Evolutionary conservation across 2,329 filamentous ascomycete genomes (phyloP), one percentile per base, ranked within the genome.

Genomic region (Scopulariopsis brevicaulis): DNA sequence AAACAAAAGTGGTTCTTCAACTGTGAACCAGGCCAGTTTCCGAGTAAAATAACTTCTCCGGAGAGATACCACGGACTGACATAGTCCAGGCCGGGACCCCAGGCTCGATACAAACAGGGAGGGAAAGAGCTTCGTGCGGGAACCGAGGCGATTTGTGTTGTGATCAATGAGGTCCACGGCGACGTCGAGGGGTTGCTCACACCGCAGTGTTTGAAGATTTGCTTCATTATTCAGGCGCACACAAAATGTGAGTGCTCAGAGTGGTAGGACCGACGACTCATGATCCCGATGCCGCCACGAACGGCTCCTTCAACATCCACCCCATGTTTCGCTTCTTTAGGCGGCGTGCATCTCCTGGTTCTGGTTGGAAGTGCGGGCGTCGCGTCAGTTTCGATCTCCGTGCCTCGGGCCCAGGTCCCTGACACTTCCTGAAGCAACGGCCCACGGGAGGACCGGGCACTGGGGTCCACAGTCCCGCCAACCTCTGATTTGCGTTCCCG

Each of bases 361-460:
- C 15, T 58, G 50, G 50, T 50, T 20, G 50, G 28, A 28, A 53
- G 56, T 58, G 56, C 35, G 56, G 34, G 56, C 55, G 55, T 22
- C 53, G 50, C 56, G 34, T 58, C 56, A 46, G 51, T 58, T 57
- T 58, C 51, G 56, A 58, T 58, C 56, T 58, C 51, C 56, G 35
- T 58, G 56, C 56, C 43, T 58, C 56, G 50, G 24, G 22, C 56
- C 56, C 56, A 54, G 50, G 56, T 58, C 56, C 56, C 40, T 58
- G 56, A 58, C 56, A 48, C 32, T 53, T 25, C 35, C 25, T 34
- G 55, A 35, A 32, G 55, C 50, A 46, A 56, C 55, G 50, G 50
- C 25, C 40, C 52, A 54, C 56, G 54, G 40, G 50, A 22, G 50
- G 51, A 54, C 56, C 46, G 24, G 20, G 22, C 46, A 12, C 46